These are phyloP conservation scores for Monilinia vaccinii-corymbosi DNA, from an alignment of 2,329 filamentous ascomycete genomes.

Conservation along the genomic window DNA sequence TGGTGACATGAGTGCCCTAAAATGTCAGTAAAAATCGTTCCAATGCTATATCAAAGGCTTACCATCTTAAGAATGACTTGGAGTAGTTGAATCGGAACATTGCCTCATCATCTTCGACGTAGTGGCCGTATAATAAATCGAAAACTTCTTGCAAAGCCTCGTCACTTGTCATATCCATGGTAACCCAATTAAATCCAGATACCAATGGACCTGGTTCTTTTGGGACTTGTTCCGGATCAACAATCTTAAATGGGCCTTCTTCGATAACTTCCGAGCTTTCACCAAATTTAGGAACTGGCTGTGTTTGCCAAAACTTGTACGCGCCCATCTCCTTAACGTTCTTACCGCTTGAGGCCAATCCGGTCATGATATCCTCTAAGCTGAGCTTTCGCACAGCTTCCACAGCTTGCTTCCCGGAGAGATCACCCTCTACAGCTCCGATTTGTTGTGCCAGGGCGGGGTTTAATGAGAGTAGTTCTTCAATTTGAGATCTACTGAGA, in stretches of 20 bases:
- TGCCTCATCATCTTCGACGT: conserved; percentile 93
- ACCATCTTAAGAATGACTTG: conserved; percentile 81
- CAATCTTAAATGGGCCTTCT: conserved; percentile 78
- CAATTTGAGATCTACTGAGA: conserved; percentile 47
- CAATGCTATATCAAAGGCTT: conserved; percentile 25
- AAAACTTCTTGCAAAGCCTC: conserved; percentile 81
- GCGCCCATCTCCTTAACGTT: conserved; percentile 93
- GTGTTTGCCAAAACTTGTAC: conserved; percentile 98
- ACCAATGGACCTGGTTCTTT: conserved; percentile 68
- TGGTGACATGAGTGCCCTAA: conserved; percentile 84
- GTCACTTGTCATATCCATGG: conserved; percentile 73
- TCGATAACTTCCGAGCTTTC: conserved; percentile 46
- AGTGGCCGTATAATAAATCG: conserved; percentile 84
- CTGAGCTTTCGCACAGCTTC: conserved; percentile 53
- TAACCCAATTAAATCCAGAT: conserved; percentile 88
- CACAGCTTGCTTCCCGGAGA: conserved; percentile 34
- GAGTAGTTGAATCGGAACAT: conserved; percentile 99
- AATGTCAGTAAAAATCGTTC: conserved; percentile 16
- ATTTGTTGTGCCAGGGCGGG: conserved; percentile 59
- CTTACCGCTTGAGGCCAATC: conserved; percentile 68
- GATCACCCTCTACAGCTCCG: conserved; percentile 31
- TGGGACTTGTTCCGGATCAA: conserved; percentile 68
- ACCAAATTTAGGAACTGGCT: conserved; percentile 83
- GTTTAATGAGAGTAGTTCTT: conserved; percentile 62
- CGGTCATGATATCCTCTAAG: conserved; percentile 64